Evolutionary conservation across 768 basidiomycete genomes (phyloP).

Genomic region (Pluteus cervinus): DNA sequence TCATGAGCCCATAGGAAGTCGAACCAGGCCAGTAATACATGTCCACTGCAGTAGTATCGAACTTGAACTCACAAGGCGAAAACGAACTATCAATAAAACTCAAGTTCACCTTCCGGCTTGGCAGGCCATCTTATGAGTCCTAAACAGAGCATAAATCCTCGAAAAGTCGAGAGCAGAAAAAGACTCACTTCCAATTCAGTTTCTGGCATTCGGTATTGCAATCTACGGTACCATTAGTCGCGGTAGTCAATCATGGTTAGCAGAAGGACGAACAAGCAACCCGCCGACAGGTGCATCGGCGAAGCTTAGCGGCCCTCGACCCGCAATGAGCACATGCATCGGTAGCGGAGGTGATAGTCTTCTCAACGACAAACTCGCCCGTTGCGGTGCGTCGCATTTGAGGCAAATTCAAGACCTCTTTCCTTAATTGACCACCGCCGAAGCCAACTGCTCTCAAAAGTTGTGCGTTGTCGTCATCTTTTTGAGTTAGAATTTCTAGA

Average conservation of each 20-base stretch:
- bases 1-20: too few relatives aligned
- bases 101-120: too few relatives aligned
- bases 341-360: slow-evolving; percentile 19
- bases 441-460: slow-evolving; percentile 6
- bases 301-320: slow-evolving; percentile 19
- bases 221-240: slow-evolving; percentile 8
- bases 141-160: too few relatives aligned
- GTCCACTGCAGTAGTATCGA: too few relatives aligned
- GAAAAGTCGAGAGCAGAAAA: too few relatives aligned
- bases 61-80: too few relatives aligned
- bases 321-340: slow-evolving; percentile 22
- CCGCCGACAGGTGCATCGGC: slow-evolving; percentile 21
- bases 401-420: slow-evolving; percentile 16
- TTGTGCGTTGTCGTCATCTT: slow-evolving; percentile 16
- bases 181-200: slow-evolving; percentile 22
- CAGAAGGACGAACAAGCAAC: slow-evolving; percentile 17
- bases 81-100: too few relatives aligned
- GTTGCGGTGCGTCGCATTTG: slow-evolving; percentile 14
- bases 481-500: slow-evolving; percentile 14
- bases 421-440: slow-evolving; percentile 10
- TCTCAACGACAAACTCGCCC: slow-evolving; percentile 9
- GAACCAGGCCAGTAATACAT: too few relatives aligned
- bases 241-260: background rate
- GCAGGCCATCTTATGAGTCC: too few relatives aligned
- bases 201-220: slow-evolving; percentile 21